Evolutionary conservation across 1,284 basidiomycete genomes (phyloP).

Genomic region (Ceratobasidium sp.): DNA sequence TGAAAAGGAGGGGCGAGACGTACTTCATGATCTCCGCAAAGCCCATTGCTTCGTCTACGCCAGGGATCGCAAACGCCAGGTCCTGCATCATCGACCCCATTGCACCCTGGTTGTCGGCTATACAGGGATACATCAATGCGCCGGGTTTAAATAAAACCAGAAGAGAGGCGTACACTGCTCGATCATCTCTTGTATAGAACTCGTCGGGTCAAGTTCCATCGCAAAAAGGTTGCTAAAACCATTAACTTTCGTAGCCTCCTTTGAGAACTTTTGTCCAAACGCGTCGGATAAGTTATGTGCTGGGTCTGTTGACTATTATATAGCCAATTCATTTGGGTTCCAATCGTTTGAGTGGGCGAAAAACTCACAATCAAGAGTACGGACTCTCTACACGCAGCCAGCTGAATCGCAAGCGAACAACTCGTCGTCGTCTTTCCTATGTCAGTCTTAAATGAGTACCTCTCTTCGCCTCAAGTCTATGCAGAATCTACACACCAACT

Average conservation of each 20-base stretch:
- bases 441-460: conserved; percentile 29
- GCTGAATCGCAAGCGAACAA: conserved; percentile 94
- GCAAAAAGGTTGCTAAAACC: conserved; percentile 97
- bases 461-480: not conserved
- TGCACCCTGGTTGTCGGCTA: conserved; percentile 91
- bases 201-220: conserved; percentile 99
- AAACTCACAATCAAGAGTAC: conserved; percentile 89
- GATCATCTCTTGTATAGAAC: conserved; percentile 98
- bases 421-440: conserved; percentile 95
- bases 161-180: conserved; percentile 78
- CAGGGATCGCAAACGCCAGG: conserved; percentile 97
- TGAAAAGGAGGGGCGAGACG: conserved; percentile 49
- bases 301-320: conserved; percentile 90
- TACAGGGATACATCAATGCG: not conserved
- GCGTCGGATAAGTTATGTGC: conserved; percentile 99
- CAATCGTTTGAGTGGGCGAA: not conserved
- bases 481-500: conserved; percentile 72
- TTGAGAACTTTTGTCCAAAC: conserved; percentile 99
- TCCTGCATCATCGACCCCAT: conserved; percentile 99
- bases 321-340: not conserved
- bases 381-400: conserved; percentile 86
- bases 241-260: conserved; percentile 99
- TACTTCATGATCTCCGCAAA: conserved; percentile 99
- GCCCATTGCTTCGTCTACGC: conserved; percentile 99
- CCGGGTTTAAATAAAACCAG: conserved; percentile 22